Evolutionary conservation across 176 grass and related monocot genomes (phyloP).

Genomic region (Luzula sylvatica): DNA sequence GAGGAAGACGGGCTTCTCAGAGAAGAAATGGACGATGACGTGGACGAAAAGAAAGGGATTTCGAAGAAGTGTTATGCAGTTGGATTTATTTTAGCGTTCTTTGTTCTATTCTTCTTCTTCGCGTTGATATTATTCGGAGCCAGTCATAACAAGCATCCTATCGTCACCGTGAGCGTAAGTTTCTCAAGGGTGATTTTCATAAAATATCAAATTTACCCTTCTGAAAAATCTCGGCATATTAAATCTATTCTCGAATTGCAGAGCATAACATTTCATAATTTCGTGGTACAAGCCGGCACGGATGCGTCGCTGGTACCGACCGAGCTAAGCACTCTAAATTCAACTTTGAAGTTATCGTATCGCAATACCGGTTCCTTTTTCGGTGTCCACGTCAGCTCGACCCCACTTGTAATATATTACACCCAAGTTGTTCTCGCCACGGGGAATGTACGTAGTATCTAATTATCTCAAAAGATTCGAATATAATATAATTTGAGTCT

Average conservation of each 20-base stretch:
- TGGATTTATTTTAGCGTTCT: slow-evolving; percentile 45
- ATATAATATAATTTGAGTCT: background rate
- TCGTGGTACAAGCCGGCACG: slow-evolving; percentile 77
- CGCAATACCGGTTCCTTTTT: slow-evolving; percentile 88
- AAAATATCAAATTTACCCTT: background rate
- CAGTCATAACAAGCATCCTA: slow-evolving; percentile 50
- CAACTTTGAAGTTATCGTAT: slow-evolving; percentile 52
- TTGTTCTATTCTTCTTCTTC: slow-evolving; percentile 84
- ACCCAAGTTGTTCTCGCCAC: slow-evolving; percentile 51
- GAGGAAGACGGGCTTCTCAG: slow-evolving; percentile 75
- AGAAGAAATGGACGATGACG: slow-evolving; percentile 12
- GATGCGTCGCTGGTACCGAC: slow-evolving; percentile 88
- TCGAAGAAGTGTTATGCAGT: slow-evolving; percentile 40
- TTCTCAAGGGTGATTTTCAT: background rate
- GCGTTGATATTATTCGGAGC: slow-evolving; percentile 91
- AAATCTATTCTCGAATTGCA: too few relatives aligned
- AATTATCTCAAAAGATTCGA: too few relatives aligned
- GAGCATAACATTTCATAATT: slow-evolving; percentile 83
- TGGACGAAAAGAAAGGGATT: slow-evolving; percentile 12
- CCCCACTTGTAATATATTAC: slow-evolving; percentile 63
- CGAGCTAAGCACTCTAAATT: slow-evolving; percentile 66
- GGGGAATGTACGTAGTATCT: slow-evolving; percentile 49
- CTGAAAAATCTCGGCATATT: too few relatives aligned
- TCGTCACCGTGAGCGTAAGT: slow-evolving; percentile 46
- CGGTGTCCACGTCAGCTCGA: slow-evolving; percentile 65